phyloP scores from a whole-genome alignment of 2,329 filamentous ascomycete genomes.

The Clarireedia paspali region DNA sequence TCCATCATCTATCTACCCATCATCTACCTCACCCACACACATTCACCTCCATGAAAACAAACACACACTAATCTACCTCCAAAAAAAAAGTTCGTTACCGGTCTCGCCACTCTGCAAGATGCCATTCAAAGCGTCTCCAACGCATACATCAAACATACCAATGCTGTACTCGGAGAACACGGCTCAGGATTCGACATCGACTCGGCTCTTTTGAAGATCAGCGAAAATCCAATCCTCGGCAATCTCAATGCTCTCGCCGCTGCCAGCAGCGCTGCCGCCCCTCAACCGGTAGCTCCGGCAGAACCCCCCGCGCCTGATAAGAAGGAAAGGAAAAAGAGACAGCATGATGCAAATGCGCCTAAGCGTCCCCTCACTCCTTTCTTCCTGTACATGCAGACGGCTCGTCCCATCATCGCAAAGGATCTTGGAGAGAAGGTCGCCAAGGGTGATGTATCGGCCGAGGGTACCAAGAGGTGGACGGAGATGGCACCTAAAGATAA shows the following conservation, averaged over 20 bases:
- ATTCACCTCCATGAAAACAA: neutral
- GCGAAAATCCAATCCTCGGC: constrained; percentile 34
- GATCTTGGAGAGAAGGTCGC: constrained; percentile 65
- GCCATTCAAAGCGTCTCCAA: constrained; percentile 72
- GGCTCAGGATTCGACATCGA: constrained; percentile 38
- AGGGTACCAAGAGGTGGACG: constrained; percentile 81
- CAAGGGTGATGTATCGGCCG: constrained; percentile 80
- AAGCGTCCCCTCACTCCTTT: constrained; percentile 92
- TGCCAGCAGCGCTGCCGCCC: constrained; percentile 29
- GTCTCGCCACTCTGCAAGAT: constrained; percentile 71
- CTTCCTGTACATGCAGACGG: constrained; percentile 89
- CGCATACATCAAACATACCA: constrained; percentile 84
- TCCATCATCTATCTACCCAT: neutral
- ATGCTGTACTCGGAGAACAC: constrained; percentile 66
- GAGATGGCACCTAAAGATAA: constrained; percentile 70
- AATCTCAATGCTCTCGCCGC: constrained; percentile 19
- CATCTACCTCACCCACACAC: no score
- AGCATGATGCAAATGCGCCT: constrained; percentile 84
- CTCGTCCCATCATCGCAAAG: constrained; percentile 71
- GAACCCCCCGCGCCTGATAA: constrained; percentile 52
- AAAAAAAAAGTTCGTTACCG: constrained; percentile 57
- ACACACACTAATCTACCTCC: constrained; percentile 21
- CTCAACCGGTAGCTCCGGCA: constrained; percentile 33
- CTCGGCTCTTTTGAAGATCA: constrained; percentile 37
- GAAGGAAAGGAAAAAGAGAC: constrained; percentile 85